These are phyloP conservation scores for Cercospora sojina DNA, from an alignment of 2,329 filamentous ascomycete genomes.

Conservation along the genomic window DNA sequence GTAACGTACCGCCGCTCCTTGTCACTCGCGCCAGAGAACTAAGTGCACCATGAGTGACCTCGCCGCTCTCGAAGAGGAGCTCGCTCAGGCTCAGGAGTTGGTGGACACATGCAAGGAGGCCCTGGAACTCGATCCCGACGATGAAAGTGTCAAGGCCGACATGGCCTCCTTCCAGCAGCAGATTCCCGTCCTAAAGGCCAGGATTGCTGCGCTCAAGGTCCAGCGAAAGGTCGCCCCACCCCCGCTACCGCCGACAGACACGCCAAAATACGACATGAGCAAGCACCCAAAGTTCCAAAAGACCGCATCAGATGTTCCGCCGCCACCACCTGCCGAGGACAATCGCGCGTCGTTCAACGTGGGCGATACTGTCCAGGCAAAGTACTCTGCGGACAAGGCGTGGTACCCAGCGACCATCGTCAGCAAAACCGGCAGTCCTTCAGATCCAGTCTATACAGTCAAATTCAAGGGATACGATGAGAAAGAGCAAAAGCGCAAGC, in stretches of 20 bases:
- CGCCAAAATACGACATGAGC: conserved; percentile 37
- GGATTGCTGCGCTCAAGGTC: conserved; percentile 68
- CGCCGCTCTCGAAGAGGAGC: conserved; percentile 71
- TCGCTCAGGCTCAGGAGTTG: conserved; percentile 57
- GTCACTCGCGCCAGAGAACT: conserved; percentile 2
- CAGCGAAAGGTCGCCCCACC: conserved; percentile 43
- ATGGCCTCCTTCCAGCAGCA: conserved; percentile 78
- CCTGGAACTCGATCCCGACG: conserved; percentile 63
- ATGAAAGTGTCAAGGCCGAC: conserved; percentile 72
- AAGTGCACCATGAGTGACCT: conserved; percentile 52
- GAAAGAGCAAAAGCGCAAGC: conserved; percentile 73
- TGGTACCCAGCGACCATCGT: conserved; percentile 94
- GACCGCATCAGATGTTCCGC: conserved; percentile 25
- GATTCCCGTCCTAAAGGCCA: conserved; percentile 74
- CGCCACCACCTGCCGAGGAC: conserved; percentile 40
- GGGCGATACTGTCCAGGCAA: conserved; percentile 86
- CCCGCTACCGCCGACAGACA: conserved; percentile 21
- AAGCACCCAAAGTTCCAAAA: conserved; percentile 71
- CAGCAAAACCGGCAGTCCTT: conserved; percentile 88
- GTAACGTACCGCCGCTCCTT: conserved; percentile 9
- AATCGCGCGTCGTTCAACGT: conserved; percentile 66
- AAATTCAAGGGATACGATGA: conserved; percentile 87
- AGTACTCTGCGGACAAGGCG: conserved; percentile 87
- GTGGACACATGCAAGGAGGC: conserved; percentile 31
- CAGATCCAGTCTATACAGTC: conserved; percentile 87